Evolutionary conservation across 805 yeast species (phyloP), one percentile per base, ranked within the genome.

Genomic region (Starmerella asiatica): DNA sequence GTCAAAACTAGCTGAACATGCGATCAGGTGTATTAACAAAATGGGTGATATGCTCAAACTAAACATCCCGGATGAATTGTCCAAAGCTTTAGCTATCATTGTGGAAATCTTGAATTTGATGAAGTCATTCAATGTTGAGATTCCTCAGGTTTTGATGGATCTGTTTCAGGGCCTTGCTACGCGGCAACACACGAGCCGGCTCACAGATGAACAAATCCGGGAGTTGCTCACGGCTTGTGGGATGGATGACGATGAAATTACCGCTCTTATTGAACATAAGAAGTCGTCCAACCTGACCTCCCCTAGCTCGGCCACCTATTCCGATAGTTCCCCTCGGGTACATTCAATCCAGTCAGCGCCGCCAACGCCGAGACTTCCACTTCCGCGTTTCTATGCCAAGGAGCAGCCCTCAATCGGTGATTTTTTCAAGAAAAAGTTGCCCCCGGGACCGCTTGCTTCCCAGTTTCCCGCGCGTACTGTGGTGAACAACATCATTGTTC

Each of bases 1-100:
- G 4, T 43, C 47, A 7, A 59, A 58, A 28, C 49, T 65, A 20
- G 58, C 68, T 6, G 50, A 54, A 18, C 56, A 63, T 0, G 58
- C 58, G 26, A 65, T 80, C 54, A 60, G 64, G n/a, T 73, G 91
- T 0, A 72, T 86, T 44, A 68, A 68, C 12, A 65, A 75, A 38
- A 75, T 82, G 65, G 67, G 82, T 26, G 76, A 75, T 29, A 81
- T 96, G 93, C 64, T 88, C 21, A 68, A 91, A 43, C 63, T 88
- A 34, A 83, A 88, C 43, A 96, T 86, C 57, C 64, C 71, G 5
- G 79, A 84, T 2, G 63, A 88, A 34, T 61, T 82, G 6, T 28
- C 44, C 7, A 38, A 31, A 36, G 47, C 51, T 5, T 42, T 37
- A n/a, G 29, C 33, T 3, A 47, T 47, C 30, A 53, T 56, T n/a